phyloP scores from a whole-genome alignment of 1,284 basidiomycete genomes.

The Meripilus lineatus region DNA sequence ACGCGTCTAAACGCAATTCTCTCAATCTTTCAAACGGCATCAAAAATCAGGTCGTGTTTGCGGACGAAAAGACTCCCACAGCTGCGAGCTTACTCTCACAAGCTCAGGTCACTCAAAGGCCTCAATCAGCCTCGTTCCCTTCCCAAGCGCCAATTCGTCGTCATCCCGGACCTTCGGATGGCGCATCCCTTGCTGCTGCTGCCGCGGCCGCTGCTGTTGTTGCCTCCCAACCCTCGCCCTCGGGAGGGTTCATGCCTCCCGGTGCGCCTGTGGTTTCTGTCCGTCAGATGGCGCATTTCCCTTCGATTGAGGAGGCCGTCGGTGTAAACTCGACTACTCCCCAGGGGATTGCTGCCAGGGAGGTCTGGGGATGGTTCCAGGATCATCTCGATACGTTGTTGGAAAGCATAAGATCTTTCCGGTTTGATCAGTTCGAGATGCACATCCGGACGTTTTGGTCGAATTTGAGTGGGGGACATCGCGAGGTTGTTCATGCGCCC shows the following conservation, averaged over 20 bases:
- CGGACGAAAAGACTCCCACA: constrained; percentile 78
- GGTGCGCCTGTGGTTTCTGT: constrained; percentile 56
- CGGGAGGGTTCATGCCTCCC: constrained; percentile 37
- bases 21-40: constrained; percentile 59
- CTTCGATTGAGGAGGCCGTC: constrained; percentile 79
- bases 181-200: constrained; percentile 43
- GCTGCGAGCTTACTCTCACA: constrained; percentile 70
- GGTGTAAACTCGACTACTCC: constrained; percentile 67
- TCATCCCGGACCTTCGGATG: constrained; percentile 52
- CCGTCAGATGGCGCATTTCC: constrained; percentile 73
- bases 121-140: constrained; percentile 50
- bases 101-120: constrained; percentile 62
- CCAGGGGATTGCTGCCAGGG: constrained; percentile 71
- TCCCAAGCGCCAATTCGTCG: constrained; percentile 71
- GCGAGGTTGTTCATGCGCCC: constrained; percentile 82
- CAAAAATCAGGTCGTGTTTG: constrained; percentile 48
- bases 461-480: constrained; percentile 63
- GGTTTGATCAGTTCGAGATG: constrained; percentile 86
- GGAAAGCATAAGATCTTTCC: constrained; percentile 69
- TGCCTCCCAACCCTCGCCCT: constrained; percentile 36
- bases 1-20: constrained; percentile 69
- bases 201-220: constrained; percentile 37
- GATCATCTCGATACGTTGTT: constrained; percentile 77
- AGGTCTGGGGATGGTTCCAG: constrained; percentile 85
- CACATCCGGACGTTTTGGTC: constrained; percentile 81